Percentiles rank a stretch among this genome's conserved stretches.
phyloP scores from a whole-genome alignment of 2,329 filamentous ascomycete species.

The Paecilomyces sp. region DNA sequence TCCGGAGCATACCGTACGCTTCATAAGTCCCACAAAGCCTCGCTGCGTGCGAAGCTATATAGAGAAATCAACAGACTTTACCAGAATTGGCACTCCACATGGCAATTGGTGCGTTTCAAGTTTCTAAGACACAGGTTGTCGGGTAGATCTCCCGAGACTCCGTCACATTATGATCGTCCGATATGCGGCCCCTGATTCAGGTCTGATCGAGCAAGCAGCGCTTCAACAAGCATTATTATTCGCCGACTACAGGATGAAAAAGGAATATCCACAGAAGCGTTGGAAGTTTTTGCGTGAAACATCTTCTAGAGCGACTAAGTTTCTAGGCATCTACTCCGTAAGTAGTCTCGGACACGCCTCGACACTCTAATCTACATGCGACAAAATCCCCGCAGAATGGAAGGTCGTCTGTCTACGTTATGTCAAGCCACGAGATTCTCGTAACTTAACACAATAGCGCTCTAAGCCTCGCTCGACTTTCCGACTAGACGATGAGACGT shows the following conservation, averaged over 20 bases:
- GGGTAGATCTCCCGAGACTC: neutral
- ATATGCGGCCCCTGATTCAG: neutral
- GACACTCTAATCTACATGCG: neutral
- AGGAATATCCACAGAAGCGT: no score
- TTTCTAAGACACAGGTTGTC: neutral
- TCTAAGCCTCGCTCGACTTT: neutral
- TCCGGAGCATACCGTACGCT: neutral
- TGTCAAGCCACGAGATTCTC: neutral
- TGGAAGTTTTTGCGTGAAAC: no score
- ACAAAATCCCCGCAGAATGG: neutral
- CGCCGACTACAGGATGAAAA: neutral
- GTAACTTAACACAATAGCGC: neutral
- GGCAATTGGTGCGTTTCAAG: neutral
- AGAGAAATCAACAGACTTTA: neutral
- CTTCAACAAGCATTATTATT: neutral
- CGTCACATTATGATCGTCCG: neutral
- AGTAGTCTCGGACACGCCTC: neutral
- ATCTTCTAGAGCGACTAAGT: no score
- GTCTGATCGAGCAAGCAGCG: neutral
- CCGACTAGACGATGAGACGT: neutral
- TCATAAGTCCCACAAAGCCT: neutral
- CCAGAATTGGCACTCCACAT: neutral
- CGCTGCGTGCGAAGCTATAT: neutral
- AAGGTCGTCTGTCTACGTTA: neutral
- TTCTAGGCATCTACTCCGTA: no score